Conservation (phyloP, 192 early-diverging fungal genomes). For the Linnemannia zychae region DNA sequence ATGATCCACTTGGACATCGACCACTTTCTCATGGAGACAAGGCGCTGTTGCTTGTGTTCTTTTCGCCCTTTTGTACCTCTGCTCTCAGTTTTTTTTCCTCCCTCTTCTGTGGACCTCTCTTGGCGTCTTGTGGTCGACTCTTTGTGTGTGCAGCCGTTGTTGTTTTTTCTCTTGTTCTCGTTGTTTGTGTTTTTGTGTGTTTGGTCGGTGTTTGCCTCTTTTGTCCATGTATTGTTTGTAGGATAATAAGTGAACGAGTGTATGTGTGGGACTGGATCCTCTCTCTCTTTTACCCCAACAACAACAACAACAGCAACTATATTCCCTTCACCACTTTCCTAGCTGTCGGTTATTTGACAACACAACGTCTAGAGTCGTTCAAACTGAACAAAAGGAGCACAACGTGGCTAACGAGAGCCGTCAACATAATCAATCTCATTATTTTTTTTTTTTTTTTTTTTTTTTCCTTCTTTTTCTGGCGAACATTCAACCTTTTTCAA, state of each 20-base stretch:
- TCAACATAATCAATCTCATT: background rate
- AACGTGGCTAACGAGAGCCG: background rate
- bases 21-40: constrained; percentile 1
- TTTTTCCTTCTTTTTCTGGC: background rate
- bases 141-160: background rate
- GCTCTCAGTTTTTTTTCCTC: background rate
- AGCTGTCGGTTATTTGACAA: background rate
- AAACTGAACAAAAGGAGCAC: background rate
- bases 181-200: background rate
- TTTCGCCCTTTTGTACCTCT: background rate
- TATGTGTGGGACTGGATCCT: background rate
- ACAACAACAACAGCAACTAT: background rate
- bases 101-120: background rate
- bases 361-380: background rate
- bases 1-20: background rate
- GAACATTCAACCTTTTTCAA: background rate
- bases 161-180: background rate
- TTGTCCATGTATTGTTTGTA: background rate
- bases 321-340: background rate
- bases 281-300: background rate
- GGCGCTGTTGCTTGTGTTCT: background rate
- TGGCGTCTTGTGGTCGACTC: constrained; percentile 5
- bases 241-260: background rate
- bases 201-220: background rate
- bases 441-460: too few relatives aligned